phyloP scores from a whole-genome alignment of 495 filamentous ascomycete species.

The Aspergillus nanangensis region DNA sequence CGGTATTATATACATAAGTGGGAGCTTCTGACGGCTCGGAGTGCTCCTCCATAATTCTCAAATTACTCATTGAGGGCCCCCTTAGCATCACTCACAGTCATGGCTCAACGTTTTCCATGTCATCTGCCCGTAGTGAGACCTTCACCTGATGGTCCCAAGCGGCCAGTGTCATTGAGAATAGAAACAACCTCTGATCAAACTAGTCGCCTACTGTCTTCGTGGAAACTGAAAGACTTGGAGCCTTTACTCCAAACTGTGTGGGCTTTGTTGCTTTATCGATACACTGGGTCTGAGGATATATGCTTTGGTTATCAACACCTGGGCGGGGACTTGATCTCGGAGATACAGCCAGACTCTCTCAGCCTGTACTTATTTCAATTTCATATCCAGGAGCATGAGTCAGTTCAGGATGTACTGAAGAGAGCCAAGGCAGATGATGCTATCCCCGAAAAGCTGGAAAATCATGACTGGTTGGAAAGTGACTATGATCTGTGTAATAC shows the following conservation, averaged over 20 bases:
- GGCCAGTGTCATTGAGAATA: conserved; percentile 33
- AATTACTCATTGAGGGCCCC: background rate
- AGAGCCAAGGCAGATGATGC: conserved; percentile 15
- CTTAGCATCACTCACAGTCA: conserved; percentile 13
- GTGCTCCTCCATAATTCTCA: background rate
- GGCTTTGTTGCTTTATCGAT: conserved; percentile 50
- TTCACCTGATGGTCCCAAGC: conserved; percentile 25
- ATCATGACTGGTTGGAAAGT: conserved; percentile 4
- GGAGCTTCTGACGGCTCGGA: background rate
- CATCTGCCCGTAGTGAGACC: conserved; percentile 34
- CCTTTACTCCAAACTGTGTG: conserved; percentile 46
- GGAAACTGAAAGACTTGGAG: conserved; percentile 22
- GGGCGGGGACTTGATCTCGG: conserved; percentile 18
- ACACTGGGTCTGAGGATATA: conserved; percentile 50
- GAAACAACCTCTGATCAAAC: conserved; percentile 27
- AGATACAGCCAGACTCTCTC: conserved; percentile 15
- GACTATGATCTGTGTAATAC: conserved; percentile 32
- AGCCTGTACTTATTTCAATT: conserved; percentile 20
- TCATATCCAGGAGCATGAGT: conserved; percentile 28
- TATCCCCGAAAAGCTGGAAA: conserved; percentile 7
- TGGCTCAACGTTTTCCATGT: conserved; percentile 35
- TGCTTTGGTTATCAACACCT: conserved; percentile 50
- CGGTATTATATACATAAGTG: too few relatives aligned
- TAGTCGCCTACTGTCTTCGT: conserved; percentile 34
- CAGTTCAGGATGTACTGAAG: conserved; percentile 27